phyloP scores from a whole-genome alignment of 108 stramenopile genomes.

The Hondaea fermentalgiana region DNA sequence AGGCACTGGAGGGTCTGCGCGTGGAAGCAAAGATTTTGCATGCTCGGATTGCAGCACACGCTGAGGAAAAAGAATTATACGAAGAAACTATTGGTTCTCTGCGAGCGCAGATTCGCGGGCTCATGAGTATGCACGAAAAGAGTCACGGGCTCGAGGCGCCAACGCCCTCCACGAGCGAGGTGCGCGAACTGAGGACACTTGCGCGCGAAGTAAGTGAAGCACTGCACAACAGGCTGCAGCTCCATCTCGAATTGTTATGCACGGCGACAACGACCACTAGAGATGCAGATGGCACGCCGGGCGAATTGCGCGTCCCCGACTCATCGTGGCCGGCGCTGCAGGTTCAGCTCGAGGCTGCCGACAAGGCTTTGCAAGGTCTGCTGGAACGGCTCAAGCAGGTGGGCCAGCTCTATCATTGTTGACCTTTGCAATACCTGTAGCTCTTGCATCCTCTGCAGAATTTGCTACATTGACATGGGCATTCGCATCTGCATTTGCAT shows the following conservation, averaged over 20 bases:
- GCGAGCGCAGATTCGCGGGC: background rate
- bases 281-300: background rate
- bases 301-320: background rate
- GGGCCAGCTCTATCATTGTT: background rate
- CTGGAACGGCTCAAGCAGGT: background rate
- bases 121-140: background rate
- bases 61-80: background rate
- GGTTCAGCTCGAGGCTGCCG: background rate
- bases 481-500: too few relatives aligned
- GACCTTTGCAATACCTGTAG: background rate
- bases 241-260: background rate
- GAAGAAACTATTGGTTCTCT: background rate
- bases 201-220: background rate
- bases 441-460: too few relatives aligned
- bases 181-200: background rate
- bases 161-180: background rate
- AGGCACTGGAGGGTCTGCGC: background rate
- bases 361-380: background rate
- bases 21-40: background rate
- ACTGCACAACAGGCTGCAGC: background rate
- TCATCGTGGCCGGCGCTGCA: background rate
- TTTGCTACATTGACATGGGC: too few relatives aligned
- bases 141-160: background rate
- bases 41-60: background rate
- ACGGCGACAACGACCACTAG: background rate